Evolutionary conservation across 176 grass and related monocot species (phyloP).

Genomic region (Carex parvula): DNA sequence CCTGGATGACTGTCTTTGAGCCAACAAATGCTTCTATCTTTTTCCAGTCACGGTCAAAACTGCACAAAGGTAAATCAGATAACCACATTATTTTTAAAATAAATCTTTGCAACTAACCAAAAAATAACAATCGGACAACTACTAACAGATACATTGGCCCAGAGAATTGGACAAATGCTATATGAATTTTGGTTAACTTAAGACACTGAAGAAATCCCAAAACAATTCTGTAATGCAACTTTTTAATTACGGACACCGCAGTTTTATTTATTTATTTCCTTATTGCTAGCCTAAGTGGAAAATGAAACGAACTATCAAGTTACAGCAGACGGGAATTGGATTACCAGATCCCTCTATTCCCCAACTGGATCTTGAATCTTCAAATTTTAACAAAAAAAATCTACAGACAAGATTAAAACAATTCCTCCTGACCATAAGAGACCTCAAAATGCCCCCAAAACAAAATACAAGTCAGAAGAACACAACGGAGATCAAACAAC

Average conservation of each 20-base stretch:
- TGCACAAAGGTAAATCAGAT: conserved; percentile 31
- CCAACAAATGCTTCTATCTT: conserved; percentile 98
- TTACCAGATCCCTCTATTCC: background rate
- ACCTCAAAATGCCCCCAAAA: background rate
- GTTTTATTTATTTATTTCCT: background rate
- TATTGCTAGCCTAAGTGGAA: background rate
- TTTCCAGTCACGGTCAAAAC: conserved; percentile 97
- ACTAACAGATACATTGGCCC: background rate
- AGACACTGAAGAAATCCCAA: background rate
- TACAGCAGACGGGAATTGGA: background rate
- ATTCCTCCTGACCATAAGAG: background rate
- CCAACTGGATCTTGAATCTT: background rate
- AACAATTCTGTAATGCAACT: background rate
- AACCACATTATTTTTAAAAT: conserved; percentile 6
- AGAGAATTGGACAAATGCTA: background rate
- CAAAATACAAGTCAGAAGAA: background rate
- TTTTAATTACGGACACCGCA: background rate
- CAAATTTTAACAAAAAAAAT: background rate
- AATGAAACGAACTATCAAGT: background rate
- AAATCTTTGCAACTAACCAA: background rate
- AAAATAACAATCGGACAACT: background rate
- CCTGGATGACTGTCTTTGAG: conserved; percentile 92
- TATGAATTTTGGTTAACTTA: background rate
- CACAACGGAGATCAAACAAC: background rate
- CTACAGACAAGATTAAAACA: background rate